Percentiles rank a stretch among this genome's conserved stretches.
Evolutionary conservation across 2,329 filamentous ascomycete genomes (phyloP).

Genomic region (Penicillium sp.): DNA sequence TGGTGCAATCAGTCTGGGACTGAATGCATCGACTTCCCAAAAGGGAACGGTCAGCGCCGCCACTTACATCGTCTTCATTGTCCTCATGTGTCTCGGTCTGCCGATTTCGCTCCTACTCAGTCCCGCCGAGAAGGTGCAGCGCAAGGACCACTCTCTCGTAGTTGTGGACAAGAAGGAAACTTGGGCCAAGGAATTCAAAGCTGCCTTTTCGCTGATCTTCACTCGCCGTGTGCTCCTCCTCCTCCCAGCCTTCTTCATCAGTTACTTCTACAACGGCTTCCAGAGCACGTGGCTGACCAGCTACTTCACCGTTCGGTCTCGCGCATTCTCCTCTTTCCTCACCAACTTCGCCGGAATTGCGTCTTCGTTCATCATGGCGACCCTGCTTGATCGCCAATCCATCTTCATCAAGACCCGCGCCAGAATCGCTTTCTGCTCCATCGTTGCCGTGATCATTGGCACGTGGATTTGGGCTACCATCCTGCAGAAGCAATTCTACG

Average conservation of each 20-base stretch:
- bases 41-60: conserved; percentile 19
- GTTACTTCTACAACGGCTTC: conserved; percentile 33
- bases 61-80: conserved; percentile 25
- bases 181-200: conserved; percentile 24
- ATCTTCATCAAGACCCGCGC: conserved; percentile 27
- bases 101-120: conserved; percentile 21
- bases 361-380: conserved; percentile 23
- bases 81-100: conserved; percentile 26
- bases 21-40: conserved; percentile 18
- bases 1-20: conserved; percentile 23
- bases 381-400: conserved; percentile 21
- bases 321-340: conserved; percentile 27
- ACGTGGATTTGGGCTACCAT: conserved; percentile 27
- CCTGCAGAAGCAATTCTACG: conserved; percentile 24
- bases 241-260: conserved; percentile 30
- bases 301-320: conserved; percentile 26
- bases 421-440: conserved; percentile 18
- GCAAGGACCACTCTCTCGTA: conserved; percentile 23
- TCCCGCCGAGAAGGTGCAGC: conserved; percentile 25
- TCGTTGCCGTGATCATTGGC: conserved; percentile 17
- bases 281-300: conserved; percentile 25
- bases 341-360: conserved; percentile 25
- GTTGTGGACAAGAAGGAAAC: conserved; percentile 20
- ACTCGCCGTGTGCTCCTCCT: conserved; percentile 24
- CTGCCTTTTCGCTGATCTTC: conserved; percentile 17